Evolutionary conservation across 805 yeast genomes (phyloP), one percentile per base, ranked within the genome.

Genomic region (Kodamaea lidongshanica): DNA sequence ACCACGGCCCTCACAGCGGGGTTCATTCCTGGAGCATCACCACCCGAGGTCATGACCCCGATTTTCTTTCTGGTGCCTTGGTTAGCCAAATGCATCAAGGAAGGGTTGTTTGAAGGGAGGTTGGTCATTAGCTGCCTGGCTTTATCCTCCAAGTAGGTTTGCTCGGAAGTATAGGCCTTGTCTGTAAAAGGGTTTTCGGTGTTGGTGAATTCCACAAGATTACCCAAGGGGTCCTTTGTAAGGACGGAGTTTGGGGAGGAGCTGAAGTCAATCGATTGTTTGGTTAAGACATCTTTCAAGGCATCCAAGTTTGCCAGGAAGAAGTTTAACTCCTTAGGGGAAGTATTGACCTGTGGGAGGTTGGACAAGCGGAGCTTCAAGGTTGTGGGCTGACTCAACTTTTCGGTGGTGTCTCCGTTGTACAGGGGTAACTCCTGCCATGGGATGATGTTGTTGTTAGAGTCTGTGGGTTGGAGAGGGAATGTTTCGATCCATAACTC

Each of bases 1-100:
- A 79, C 77, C 26, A 79, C 80, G 3, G 86, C 84, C 38, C 87
- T 59, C 14, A 79, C 87, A 19, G 75, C 77, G 3, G 86, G 78
- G 49, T 78, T 77, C 88, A 79, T 79, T 41, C 88, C 88, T 6
- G 82, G 88, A 16, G 86, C 79, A 48, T 79, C 88, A 44, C 88
- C 88, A 36, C 88, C 88, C 1, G 85, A 77, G 1, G 87, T 79
- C 85, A 79, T 79, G 10, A 79, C 82, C 1, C 79, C 88, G 36
- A 79, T 76, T 40, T 54, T 77, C 65, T 56, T 69, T 22, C 26
- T 28, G 8, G 25, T 30, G 10, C 21, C 33, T 7, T 20, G 14
- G 10, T 26, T 5, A 7, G 10, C 16, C 16, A 19, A 16, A 16
- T 9, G 16, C 11, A 11, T 27, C 15, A n/a, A 17, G 12, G 28